Percentiles rank a stretch among this genome's conserved stretches.
phyloP scores from a whole-genome alignment of 805 yeast species.

The Tetrapisispora pingtungensis region DNA sequence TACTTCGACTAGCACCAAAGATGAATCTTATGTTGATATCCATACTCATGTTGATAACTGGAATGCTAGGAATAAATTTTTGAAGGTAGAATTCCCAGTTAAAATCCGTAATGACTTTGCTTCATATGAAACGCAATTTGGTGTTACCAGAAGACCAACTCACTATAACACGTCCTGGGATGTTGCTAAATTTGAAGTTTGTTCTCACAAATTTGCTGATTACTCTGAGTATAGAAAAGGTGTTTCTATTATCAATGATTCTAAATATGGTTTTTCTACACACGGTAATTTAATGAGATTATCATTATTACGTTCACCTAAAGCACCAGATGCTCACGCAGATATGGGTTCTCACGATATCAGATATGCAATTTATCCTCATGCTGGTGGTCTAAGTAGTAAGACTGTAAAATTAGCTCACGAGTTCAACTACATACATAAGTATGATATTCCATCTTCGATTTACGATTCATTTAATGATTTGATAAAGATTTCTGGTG shows the following conservation, averaged over 20 bases:
- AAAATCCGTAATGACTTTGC: constrained; percentile 68
- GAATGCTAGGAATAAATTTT: constrained; percentile 79
- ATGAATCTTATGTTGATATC: constrained; percentile 39
- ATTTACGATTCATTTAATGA: constrained; percentile 17
- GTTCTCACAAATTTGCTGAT: constrained; percentile 90
- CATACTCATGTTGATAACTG: constrained; percentile 57
- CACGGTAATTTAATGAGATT: constrained; percentile 90
- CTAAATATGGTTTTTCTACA: constrained; percentile 85
- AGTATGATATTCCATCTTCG: constrained; percentile 13
- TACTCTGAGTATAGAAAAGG: constrained; percentile 82
- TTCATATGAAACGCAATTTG: constrained; percentile 88
- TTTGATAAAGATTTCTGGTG: constrained; percentile 36
- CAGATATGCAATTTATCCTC: constrained; percentile 80
- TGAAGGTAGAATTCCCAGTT: constrained; percentile 93
- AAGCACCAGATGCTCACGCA: constrained; percentile 89
- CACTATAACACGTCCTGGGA: constrained; percentile 96
- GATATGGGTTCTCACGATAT: constrained; percentile 85
- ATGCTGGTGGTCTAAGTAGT: constrained; percentile 51
- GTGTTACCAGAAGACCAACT: constrained; percentile 83
- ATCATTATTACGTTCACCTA: constrained; percentile 80
- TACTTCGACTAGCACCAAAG: constrained; percentile 32
- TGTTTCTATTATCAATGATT: constrained; percentile 71
- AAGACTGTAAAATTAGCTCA: constrained; percentile 66
- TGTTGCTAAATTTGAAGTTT: constrained; percentile 90
- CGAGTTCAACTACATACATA: constrained; percentile 56